A percentile compares a stretch with the other conserved stretches of the same genome.
phyloP scores from a whole-genome alignment of 106 monocot genomes.

The Allium sativum region DNA sequence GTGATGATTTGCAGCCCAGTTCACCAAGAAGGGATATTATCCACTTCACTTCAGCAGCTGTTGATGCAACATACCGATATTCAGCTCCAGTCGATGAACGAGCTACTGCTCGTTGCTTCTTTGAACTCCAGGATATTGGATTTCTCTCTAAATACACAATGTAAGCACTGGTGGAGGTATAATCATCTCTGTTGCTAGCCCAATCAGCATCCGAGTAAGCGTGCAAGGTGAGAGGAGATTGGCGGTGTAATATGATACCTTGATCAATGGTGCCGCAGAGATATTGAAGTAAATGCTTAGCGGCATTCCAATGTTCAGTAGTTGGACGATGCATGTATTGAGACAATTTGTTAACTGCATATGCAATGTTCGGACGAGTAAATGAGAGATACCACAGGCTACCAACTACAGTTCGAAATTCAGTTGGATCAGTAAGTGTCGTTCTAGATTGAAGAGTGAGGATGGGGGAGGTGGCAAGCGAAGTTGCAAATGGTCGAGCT shows the following conservation, averaged over 20 bases:
- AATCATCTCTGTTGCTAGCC: constrained; percentile 1
- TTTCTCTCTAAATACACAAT: constrained; percentile 1
- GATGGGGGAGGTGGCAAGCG: neutral
- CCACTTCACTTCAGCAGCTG: constrained; percentile 9
- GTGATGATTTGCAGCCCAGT: neutral
- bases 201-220: constrained; percentile 3
- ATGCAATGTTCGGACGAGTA: neutral
- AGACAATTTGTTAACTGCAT: neutral
- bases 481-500: neutral
- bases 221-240: neutral
- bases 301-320: neutral
- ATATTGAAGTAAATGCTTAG: neutral
- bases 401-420: constrained; percentile 1
- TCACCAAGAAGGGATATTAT: neutral
- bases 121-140: constrained; percentile 7
- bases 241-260: neutral
- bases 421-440: neutral
- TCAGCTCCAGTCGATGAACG: constrained; percentile 14
- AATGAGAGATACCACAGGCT: neutral
- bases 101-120: constrained; percentile 10
- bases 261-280: neutral
- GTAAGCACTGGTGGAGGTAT: constrained; percentile 6
- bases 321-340: constrained; percentile 14
- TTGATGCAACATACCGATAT: constrained; percentile 2
- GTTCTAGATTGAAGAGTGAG: neutral